phyloP scores from a whole-genome alignment of 1,284 basidiomycete genomes.

The Vanrija humicola region DNA sequence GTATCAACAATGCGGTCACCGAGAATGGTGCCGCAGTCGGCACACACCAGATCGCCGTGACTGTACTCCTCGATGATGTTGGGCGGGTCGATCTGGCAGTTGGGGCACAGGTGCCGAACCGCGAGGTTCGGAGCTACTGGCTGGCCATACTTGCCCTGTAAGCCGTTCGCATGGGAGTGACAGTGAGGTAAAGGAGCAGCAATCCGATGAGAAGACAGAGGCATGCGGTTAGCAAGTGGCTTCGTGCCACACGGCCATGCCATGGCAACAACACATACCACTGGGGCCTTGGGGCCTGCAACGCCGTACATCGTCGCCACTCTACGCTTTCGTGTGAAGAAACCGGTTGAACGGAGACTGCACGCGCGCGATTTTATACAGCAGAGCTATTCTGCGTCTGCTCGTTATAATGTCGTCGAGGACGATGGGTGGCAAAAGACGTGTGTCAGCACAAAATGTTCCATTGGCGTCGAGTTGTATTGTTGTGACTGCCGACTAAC shows the following conservation, averaged over 20 bases:
- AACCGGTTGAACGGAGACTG: neutral
- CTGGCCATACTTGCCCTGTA: conserved; percentile 56
- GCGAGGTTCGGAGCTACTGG: conserved; percentile 59
- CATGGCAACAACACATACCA: conserved; percentile 17
- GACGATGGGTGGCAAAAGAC: neutral
- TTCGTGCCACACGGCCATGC: neutral
- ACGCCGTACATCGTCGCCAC: conserved; percentile 17
- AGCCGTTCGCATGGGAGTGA: neutral
- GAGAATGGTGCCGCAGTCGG: conserved; percentile 88
- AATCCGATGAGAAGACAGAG: neutral
- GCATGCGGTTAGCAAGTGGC: neutral
- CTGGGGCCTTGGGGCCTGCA: conserved; percentile 34
- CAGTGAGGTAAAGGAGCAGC: neutral
- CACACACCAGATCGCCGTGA: conserved; percentile 92
- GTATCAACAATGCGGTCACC: conserved; percentile 98
- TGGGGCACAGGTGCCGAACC: conserved; percentile 87
- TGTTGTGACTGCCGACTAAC: no score
- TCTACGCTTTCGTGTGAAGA: neutral
- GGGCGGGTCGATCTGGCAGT: conserved; percentile 87
- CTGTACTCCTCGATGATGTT: conserved; percentile 97
- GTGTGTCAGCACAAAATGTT: neutral
- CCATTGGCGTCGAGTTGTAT: neutral
- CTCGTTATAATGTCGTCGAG: neutral
- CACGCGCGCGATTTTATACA: conserved; percentile 1
- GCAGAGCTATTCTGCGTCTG: neutral